Conservation (phyloP, 129 eudicot species). For the Silybum marianum region DNA sequence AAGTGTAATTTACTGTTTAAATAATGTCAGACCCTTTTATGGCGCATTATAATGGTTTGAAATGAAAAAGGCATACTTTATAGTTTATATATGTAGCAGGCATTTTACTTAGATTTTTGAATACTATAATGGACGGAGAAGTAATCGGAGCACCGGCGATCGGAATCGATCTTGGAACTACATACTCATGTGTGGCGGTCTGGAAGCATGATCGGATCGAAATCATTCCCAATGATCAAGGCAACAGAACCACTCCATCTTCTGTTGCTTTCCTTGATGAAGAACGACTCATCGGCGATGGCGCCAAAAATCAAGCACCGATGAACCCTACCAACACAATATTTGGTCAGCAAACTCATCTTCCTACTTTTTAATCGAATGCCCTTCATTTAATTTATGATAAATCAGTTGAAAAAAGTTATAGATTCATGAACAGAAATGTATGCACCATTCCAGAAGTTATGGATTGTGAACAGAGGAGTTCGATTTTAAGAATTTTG, state of each 20-base stretch:
- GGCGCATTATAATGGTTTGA: neutral
- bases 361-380: neutral
- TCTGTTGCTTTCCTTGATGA: conserved; percentile 20
- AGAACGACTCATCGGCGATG: conserved; percentile 30
- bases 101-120: neutral
- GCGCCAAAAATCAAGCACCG: conserved; percentile 25
- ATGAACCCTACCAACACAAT: conserved; percentile 30
- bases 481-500: neutral
- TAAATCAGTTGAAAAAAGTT: neutral
- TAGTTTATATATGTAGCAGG: no score
- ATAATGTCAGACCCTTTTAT: neutral
- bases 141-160: conserved; percentile 10
- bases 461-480: neutral
- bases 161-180: neutral
- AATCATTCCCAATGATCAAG: conserved; percentile 20
- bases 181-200: neutral
- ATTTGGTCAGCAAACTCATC: neutral
- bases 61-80: neutral
- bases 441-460: neutral
- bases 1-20: neutral
- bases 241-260: conserved; percentile 27
- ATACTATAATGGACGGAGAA: neutral
- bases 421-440: neutral
- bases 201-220: conserved; percentile 10
- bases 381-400: neutral